These are phyloP conservation scores for Spergularia azorica DNA, from an alignment of 179 eudicot genomes.

Conservation along the genomic window DNA sequence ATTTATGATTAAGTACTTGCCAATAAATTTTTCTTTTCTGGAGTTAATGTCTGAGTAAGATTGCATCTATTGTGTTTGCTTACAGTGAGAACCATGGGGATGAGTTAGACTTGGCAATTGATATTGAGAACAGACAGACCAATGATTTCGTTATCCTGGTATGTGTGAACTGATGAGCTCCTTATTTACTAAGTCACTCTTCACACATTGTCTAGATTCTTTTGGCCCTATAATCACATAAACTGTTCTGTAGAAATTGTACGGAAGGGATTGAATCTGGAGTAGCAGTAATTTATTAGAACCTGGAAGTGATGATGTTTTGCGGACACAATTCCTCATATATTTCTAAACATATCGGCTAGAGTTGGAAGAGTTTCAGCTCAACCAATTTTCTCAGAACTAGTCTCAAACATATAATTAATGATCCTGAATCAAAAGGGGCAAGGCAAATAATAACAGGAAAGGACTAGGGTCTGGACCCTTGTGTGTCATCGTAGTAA, in stretches of 20 bases:
- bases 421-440: background rate
- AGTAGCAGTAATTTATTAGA: background rate
- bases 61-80: constrained; percentile 5
- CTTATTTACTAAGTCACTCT: background rate
- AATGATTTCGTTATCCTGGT: constrained; percentile 82
- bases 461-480: no score
- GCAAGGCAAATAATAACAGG: no score
- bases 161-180: constrained; percentile 31
- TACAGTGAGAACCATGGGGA: constrained; percentile 79
- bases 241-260: background rate
- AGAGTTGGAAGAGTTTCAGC: background rate
- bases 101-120: constrained; percentile 67
- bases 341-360: background rate
- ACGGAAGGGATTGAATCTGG: background rate
- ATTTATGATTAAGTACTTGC: background rate
- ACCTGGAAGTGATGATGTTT: background rate
- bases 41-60: constrained; percentile 22
- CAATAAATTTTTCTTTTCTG: constrained; percentile 20
- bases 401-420: background rate
- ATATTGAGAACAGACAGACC: constrained; percentile 61
- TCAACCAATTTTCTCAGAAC: background rate
- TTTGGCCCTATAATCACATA: constrained; percentile 6
- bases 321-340: background rate
- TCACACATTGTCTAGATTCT: background rate
- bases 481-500: no score